These are phyloP conservation scores for Aspergillus persii DNA, from an alignment of 2,329 filamentous ascomycete genomes.

Conservation along the genomic window DNA sequence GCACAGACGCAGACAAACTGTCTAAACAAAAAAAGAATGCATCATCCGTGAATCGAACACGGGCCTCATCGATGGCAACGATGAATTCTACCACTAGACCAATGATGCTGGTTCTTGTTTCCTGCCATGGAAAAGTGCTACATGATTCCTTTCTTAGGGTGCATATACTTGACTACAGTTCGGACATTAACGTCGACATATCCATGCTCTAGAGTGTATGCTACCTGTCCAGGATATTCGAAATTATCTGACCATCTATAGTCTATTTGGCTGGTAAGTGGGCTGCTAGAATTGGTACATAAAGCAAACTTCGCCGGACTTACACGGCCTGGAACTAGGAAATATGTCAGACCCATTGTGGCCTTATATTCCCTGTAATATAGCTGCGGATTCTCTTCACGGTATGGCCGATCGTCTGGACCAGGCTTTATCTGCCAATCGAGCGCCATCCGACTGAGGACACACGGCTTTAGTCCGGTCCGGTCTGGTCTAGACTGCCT, in stretches of 20 bases:
- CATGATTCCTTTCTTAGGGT: no score
- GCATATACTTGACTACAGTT: no score
- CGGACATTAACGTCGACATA: no score
- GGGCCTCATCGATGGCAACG: constrained; percentile 48
- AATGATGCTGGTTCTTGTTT: constrained; percentile 34
- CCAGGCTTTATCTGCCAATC: neutral
- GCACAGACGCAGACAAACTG: no score
- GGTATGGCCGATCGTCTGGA: neutral
- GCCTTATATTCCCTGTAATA: neutral
- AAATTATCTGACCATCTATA: no score
- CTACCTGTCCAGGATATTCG: no score
- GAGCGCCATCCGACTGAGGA: neutral
- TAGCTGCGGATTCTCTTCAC: neutral
- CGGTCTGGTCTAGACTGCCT: neutral
- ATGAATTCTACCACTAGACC: constrained; percentile 48
- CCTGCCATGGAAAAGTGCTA: no score
- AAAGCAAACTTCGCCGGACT: no score
- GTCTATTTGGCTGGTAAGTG: no score
- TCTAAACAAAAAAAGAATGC: constrained; percentile 12
- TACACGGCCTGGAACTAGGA: neutral
- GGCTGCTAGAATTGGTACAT: no score
- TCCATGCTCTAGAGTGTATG: no score
- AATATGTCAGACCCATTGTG: neutral
- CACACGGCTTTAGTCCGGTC: no score
- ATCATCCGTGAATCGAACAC: constrained; percentile 49